Percentiles rank a stretch among this genome's conserved stretches.
phyloP scores from a whole-genome alignment of 192 early-diverging fungal species.

The Gryganskiella cystojenkinii region DNA sequence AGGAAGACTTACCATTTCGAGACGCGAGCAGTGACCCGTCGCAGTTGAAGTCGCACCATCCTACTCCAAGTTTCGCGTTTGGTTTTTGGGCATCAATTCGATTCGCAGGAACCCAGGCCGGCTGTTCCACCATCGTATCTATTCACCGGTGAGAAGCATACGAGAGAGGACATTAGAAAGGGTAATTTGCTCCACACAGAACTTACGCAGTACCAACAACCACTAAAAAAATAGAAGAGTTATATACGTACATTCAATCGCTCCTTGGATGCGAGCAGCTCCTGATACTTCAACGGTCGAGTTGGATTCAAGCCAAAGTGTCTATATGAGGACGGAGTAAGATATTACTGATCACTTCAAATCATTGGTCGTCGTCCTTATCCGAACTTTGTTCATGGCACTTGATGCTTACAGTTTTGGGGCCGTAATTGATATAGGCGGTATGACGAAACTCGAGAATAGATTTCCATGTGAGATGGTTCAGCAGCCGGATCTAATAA shows the following conservation, averaged over 20 bases:
- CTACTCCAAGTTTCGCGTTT: constrained; percentile 80
- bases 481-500: constrained; percentile 71
- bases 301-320: constrained; percentile 29
- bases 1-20: constrained; percentile 70
- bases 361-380: neutral
- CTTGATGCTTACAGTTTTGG: constrained; percentile 38
- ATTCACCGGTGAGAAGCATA: neutral
- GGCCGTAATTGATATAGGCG: constrained; percentile 38
- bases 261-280: constrained; percentile 51
- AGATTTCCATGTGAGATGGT: constrained; percentile 77
- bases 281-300: constrained; percentile 33
- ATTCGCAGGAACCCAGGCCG: constrained; percentile 61
- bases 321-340: neutral
- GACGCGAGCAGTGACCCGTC: constrained; percentile 69
- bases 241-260: constrained; percentile 31
- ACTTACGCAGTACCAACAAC: neutral
- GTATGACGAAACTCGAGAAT: constrained; percentile 72
- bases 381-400: too few relatives aligned
- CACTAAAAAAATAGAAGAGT: constrained; percentile 1
- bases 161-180: too few relatives aligned
- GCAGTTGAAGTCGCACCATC: constrained; percentile 71
- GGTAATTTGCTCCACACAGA: neutral
- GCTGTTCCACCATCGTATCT: constrained; percentile 70
- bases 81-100: constrained; percentile 75
- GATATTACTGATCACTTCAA: neutral